Percentiles rank a stretch among this genome's conserved stretches.
Conservation (phyloP, 2,329 filamentous ascomycete genomes). For the Plenodomus biglobosus region DNA sequence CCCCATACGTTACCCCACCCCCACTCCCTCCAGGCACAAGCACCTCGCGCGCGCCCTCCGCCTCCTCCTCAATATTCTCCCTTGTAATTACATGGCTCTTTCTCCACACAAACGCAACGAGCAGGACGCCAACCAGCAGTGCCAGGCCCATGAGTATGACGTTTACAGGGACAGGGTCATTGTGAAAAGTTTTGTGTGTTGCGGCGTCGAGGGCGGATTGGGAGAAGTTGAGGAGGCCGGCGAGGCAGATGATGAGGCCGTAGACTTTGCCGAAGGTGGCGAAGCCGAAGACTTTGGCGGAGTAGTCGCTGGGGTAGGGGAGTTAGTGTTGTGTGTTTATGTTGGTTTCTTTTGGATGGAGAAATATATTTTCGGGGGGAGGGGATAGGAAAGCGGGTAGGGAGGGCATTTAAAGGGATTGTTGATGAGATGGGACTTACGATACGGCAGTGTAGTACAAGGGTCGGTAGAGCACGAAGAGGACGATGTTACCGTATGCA, state of each 20-base stretch:
- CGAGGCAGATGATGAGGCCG: constrained; percentile 82
- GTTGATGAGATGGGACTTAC: constrained; percentile 36
- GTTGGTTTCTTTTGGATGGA: too few relatives aligned
- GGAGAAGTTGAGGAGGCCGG: constrained; percentile 80
- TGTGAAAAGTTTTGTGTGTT: constrained; percentile 70
- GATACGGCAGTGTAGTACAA: constrained; percentile 91
- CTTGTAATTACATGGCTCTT: constrained; percentile 50
- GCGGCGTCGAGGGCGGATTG: constrained; percentile 78
- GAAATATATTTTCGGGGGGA: too few relatives aligned
- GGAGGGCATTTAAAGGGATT: too few relatives aligned
- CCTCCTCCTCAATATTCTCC: constrained; percentile 41
- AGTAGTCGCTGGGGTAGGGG: constrained; percentile 62
- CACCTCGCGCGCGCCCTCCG: constrained; percentile 38
- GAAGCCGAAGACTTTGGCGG: constrained; percentile 90
- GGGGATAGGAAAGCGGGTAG: not conserved
- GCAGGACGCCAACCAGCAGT: constrained; percentile 61
- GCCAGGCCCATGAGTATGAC: constrained; percentile 64
- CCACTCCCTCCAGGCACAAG: constrained; percentile 45
- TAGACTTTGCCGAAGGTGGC: constrained; percentile 92
- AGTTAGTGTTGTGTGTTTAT: constrained; percentile 6
- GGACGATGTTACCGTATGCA: constrained; percentile 72
- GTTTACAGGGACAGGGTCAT: constrained; percentile 78
- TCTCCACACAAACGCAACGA: constrained; percentile 67
- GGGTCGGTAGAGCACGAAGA: constrained; percentile 84
- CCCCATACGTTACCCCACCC: constrained; percentile 22